phyloP scores from a whole-genome alignment of 2,329 filamentous ascomycete genomes.

The Nigrograna mackinnonii region DNA sequence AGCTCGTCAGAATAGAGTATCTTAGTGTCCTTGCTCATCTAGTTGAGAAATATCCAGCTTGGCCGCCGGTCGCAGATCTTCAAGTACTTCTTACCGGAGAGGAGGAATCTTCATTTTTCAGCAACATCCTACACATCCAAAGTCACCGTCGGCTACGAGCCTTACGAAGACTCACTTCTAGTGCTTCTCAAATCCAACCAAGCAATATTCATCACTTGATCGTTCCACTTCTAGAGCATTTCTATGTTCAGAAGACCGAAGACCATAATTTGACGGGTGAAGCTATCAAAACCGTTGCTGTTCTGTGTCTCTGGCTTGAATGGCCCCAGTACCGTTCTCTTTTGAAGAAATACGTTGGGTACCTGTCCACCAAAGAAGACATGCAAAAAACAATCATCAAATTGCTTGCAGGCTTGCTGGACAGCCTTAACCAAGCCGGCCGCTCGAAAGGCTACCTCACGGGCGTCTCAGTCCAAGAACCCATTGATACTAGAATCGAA shows the following conservation, averaged over 20 bases:
- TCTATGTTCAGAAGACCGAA: conserved; percentile 81
- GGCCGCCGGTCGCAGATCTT: conserved; percentile 75
- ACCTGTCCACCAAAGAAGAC: conserved; percentile 78
- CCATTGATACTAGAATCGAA: conserved; percentile 42
- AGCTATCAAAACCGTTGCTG: conserved; percentile 78
- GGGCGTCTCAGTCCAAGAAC: not conserved
- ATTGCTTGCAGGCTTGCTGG: conserved; percentile 78
- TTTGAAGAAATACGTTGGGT: conserved; percentile 80
- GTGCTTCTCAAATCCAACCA: conserved; percentile 71
- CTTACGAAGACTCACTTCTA: conserved; percentile 72
- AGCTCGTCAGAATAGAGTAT: conserved; percentile 83
- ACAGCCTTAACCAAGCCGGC: conserved; percentile 67
- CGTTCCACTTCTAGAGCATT: conserved; percentile 90
- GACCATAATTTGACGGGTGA: conserved; percentile 88
- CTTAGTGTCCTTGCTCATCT: conserved; percentile 79
- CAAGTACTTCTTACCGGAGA: conserved; percentile 70
- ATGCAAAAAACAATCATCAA: conserved; percentile 84
- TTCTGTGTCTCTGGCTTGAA: conserved; percentile 74
- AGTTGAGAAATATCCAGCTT: conserved; percentile 70
- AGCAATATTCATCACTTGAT: conserved; percentile 85
- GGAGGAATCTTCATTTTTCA: conserved; percentile 86
- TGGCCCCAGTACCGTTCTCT: conserved; percentile 90
- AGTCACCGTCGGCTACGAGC: conserved; percentile 84
- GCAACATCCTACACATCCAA: conserved; percentile 88
- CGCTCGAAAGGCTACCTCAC: conserved; percentile 35